Evolutionary conservation across 176 grass and related monocot genomes (phyloP), one percentile per base, ranked within the genome.

Genomic region (Oryza meyeriana): DNA sequence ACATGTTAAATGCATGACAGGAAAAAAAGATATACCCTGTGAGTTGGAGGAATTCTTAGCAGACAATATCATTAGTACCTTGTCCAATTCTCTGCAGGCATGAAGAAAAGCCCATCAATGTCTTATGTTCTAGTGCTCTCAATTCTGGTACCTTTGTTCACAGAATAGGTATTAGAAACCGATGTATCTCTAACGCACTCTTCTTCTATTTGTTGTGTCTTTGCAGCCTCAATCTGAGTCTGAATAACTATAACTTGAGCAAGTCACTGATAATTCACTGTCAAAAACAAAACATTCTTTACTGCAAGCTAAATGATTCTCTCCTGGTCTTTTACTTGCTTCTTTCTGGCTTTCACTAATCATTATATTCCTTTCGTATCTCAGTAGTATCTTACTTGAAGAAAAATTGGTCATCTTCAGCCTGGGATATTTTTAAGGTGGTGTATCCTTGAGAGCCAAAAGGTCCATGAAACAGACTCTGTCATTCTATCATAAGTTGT

Each of bases 281-380:
- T 81, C 84, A 31, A 84, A 84, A 38, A 89, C 72, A 78, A 91
- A 89, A 48, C 84, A 86, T 25, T 80, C 84, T 82, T 87, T 84
- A 47, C 92, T 87, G 33, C 61, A 77, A 32, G 76, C 61, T 59
- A 27, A 74, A 89, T 67, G 86, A 79, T 81, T 87, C 84, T 16
- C 52, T 80, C 69, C 69, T 87, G 52, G 61, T 94, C 47, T 82
- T 89, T 80, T 38, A 36, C 62, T 79, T 80, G n/a, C 59, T 76
- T 34, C 52, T 88, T 22, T 82, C 85, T 35, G 64, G 40, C 32
- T 12, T 26, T 26, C 20, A 22, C 61, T 78, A 62, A 65, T 65
- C 16, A 12, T 42, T 8, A 12, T 55, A 42, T 38, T 64, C 76
- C 69, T 85, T 85, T 74, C 26, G 81, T 45, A 65, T 72, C 57